Base-by-base conservation (phyloP, 768 basidiomycete species). In the Termitomyces sp. region DNA sequence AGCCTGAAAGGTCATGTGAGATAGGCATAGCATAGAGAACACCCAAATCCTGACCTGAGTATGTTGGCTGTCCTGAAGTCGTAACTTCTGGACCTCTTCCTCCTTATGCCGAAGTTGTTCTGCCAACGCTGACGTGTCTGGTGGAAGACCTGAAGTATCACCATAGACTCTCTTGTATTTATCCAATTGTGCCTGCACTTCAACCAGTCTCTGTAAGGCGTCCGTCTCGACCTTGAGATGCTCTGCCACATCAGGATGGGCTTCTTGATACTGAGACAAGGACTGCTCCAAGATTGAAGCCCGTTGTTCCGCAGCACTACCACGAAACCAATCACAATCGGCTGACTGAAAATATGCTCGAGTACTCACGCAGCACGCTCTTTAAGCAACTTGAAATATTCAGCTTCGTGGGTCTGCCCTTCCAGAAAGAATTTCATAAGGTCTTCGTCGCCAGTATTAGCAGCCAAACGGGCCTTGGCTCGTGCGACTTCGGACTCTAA, bases 401-500 rank as follows among this genome's bases (percentile, higher is more conserved):
- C 73, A 1, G 72, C 68, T 59, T 86, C 81, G 18, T 85, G 83
- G 6, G 80, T 75, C 48, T 82, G 78, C 20, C 81, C 84, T 49
- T 78, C 78, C 57, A 87, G 76, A 64, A 96, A 81, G 71, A 93
- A 92, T 5, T 75, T 74, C 73, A 95, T 79, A 38, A 94, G 77
- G 53, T 93, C 89, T 62, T 86, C 84, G 24, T 90, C 81, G 7
- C 88, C 86, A 1, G 83, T 78, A 32, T 86, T 75, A 0, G 92
- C 92, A 20, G 91, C 94, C n/a, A 96, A 76, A 35, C 84, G 83
- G 16, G 89, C 81, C 71, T 90, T 92, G 64, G 90, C 78, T 24
- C 94, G 81, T 45, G 77, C 80, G 12, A 90, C 76, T 71, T 98
- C 94, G 1, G 89, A 89, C 63, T 85, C 77, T 28, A 96, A 71